Evolutionary conservation across 1,284 basidiomycete species (phyloP), one percentile per base, ranked within the genome.

Genomic region (Puccinia polysora): DNA sequence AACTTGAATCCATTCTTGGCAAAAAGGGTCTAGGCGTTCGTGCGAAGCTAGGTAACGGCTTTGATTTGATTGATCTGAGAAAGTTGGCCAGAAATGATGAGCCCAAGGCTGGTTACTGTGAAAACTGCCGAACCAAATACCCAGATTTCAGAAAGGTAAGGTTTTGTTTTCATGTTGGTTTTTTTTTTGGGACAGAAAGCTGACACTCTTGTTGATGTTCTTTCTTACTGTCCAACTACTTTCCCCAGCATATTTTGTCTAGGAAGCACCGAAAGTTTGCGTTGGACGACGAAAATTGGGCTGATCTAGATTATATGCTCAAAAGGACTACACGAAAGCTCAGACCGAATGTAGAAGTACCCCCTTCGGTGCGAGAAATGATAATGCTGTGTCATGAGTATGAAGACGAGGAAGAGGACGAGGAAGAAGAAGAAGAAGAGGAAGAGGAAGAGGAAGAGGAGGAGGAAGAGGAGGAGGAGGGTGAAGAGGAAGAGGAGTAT

Each of bases 71-170:
- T 53, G 83, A 83, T 53, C 79, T 79, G 40, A 81, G 81, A 32
- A 80, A 80, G 25, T 81, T 91, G 63, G 83, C 85, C 77, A 90
- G 88, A 76, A 74, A 77, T 72, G 90, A 91, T 81, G 88, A 85
- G 65, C 88, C 85, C 78, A 97, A 91, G 80, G 91, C 94, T 6
- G 96, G 96, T 10, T 98, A 97, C 81, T 99, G 96, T 81, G 96
- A 99, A 79, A 96, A 94, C 80, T 99, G 96, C 81, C 85, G 95
- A 25, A 78, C 85, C 69, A 91, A 92, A 79, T 99, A 94, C 78
- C 87, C 89, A 0, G 89, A 97, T 80, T 95, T 98, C 77, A 86
- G 87, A 74, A 81, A 84, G 75, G 93, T 95, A 76, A 78, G 87
- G 82, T 20, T 28, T 49, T 49, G 32, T 36, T 49, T 59, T 60